Base-by-base conservation (phyloP, 2,329 filamentous ascomycete genomes). In the Clonostachys rosea region DNA sequence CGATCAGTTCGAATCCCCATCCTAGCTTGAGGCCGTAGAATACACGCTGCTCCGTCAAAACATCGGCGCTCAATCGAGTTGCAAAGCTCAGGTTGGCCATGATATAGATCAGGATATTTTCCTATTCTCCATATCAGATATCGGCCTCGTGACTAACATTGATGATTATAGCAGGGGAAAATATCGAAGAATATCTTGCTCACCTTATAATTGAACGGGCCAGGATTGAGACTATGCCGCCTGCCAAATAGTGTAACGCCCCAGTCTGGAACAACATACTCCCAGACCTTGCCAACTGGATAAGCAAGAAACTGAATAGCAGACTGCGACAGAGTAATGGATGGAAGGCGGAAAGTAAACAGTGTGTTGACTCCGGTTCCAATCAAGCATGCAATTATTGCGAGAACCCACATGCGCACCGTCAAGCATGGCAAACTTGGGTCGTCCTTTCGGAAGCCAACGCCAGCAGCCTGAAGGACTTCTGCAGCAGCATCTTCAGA, bases 81-180 rank as follows among this genome's bases (percentile, higher is more conserved):
- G 24, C 24, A 30, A 30, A 30, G 24, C 24, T 30, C 6, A 74
- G 72, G 58, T 82, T 81, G 44, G 79, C 75, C 68, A 78, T 79
- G 52, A 80, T 76, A 4, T 74, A 74, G 35, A 80, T 75, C n/a
- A 82, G 60, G 67, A 79, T 77, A 53, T 83, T 78, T 58, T 83
- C 79, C 55, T 83, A 83, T 53, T 73, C 3, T 10, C 24, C 24
- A 10, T 30, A 10, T 30, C 24, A 30, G 24, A 30, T 10, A 30
- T 30, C 9, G 24, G 9, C 9, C 24, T 30, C 24, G 24, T 3
- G 24, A 30, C 8, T 30, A 30, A 4, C 9, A 30, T 30, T 10
- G 24, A 30, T 30, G 24, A 10, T 10, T 30, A 6, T 5, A 30
- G 9, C 24, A 30, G 24, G 9, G 24, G 24, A 6, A 10, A 30